These are phyloP conservation scores for Suillus luteus DNA, from an alignment of 768 basidiomycete genomes.

Conservation along the genomic window DNA sequence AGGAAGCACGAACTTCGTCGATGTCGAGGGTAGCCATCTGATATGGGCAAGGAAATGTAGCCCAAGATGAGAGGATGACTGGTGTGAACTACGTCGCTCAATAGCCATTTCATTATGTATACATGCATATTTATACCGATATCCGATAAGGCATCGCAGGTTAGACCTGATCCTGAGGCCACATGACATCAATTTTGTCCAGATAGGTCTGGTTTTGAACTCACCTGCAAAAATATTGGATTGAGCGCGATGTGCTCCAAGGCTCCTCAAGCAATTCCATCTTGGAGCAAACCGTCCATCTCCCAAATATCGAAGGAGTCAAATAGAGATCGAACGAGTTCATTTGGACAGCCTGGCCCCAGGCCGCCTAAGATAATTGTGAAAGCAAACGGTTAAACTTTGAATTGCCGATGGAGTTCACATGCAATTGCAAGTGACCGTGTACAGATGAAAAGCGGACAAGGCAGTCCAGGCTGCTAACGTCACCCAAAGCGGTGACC, in stretches of 20 bases:
- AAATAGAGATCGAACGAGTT: too few species aligned
- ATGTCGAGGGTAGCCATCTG: slow-evolving; percentile 44
- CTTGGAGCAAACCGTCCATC: not conserved
- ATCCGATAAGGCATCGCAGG: not conserved
- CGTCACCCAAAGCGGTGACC: too few species aligned
- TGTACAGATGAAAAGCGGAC: not conserved
- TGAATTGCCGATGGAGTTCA: too few species aligned
- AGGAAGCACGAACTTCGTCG: slow-evolving; percentile 53
- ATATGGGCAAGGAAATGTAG: not conserved
- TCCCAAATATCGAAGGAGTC: too few species aligned
- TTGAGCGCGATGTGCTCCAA: not conserved
- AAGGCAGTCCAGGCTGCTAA: not conserved
- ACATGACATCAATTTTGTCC: not conserved
- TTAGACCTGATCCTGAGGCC: not conserved
- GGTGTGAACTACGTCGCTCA: not conserved
- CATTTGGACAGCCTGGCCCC: too few species aligned
- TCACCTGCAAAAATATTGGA: not conserved
- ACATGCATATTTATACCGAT: not conserved
- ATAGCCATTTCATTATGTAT: not conserved
- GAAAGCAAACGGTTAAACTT: not conserved
- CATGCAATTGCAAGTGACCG: too few species aligned
- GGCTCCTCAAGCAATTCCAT: not conserved
- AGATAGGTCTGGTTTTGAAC: not conserved
- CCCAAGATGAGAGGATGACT: not conserved
- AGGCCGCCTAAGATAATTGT: not conserved